These are phyloP conservation scores for Harringtonia lauricola DNA, from an alignment of 2,329 filamentous ascomycete genomes.

Conservation along the genomic window DNA sequence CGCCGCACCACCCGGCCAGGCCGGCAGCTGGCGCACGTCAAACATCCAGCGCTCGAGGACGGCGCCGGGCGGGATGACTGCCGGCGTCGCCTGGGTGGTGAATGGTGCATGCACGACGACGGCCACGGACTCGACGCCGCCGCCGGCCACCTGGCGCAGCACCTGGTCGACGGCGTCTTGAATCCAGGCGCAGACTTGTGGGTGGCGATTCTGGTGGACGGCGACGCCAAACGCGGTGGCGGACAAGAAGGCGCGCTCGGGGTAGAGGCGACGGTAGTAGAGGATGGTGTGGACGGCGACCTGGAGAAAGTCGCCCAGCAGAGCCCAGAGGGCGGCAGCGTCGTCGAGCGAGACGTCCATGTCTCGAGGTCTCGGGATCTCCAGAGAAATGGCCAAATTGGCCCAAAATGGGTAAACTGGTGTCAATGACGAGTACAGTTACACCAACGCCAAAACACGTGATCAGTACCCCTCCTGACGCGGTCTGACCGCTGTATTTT, in stretches of 20 bases:
- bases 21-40: conserved; percentile 42
- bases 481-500: not conserved
- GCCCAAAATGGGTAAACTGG: too few species aligned
- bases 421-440: too few species aligned
- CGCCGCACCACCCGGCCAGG: conserved; percentile 25
- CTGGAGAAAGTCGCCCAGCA: conserved; percentile 71
- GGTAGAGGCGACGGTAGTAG: conserved; percentile 73
- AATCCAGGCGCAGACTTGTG: conserved; percentile 77
- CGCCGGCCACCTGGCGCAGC: conserved; percentile 54
- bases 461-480: not conserved
- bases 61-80: conserved; percentile 19
- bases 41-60: conserved; percentile 54
- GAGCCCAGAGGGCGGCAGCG: conserved; percentile 48
- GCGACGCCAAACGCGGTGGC: conserved; percentile 74
- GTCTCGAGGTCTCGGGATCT: too few species aligned
- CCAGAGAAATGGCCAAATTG: too few species aligned
- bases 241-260: conserved; percentile 63
- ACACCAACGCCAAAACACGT: conserved; percentile 6
- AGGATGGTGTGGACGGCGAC: conserved; percentile 79
- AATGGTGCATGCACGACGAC: conserved; percentile 10
- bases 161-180: conserved; percentile 67
- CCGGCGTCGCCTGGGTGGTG: conserved; percentile 2
- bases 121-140: conserved; percentile 14
- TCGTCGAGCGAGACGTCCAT: conserved; percentile 6
- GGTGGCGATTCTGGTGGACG: conserved; percentile 77